Evolutionary conservation across 148 eudicot species (phyloP).

Genomic region (Polygonum aviculare): DNA sequence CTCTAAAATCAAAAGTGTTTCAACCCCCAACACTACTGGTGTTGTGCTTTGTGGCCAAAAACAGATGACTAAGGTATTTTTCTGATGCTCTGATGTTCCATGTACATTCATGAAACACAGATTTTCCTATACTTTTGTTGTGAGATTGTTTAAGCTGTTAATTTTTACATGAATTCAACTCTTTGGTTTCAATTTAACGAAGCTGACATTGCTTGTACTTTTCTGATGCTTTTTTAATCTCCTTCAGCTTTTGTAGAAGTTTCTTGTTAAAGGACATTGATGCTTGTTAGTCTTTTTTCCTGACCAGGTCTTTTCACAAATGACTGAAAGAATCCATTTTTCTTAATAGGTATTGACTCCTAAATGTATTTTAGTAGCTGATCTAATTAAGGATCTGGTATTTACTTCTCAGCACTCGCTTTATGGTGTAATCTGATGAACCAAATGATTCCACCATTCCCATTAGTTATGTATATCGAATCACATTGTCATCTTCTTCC

Average conservation of each 20-base stretch:
- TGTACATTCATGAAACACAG: background rate
- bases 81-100: background rate
- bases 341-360: background rate
- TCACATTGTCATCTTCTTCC: background rate
- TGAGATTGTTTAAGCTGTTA: background rate
- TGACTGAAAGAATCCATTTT: background rate
- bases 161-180: background rate
- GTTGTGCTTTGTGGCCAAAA: constrained; percentile 84
- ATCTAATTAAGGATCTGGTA: background rate
- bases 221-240: too few relatives aligned
- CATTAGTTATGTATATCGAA: background rate
- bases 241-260: background rate
- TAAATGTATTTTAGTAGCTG: background rate
- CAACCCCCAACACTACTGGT: constrained; percentile 55
- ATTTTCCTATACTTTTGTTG: background rate
- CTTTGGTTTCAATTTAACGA: background rate
- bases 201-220: too few relatives aligned
- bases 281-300: background rate
- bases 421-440: background rate
- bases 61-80: constrained; percentile 81
- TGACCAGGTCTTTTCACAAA: background rate
- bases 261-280: background rate
- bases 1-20: constrained; percentile 48
- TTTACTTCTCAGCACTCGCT: background rate
- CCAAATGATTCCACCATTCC: background rate